Conservation (phyloP, 176 grass and related monocot species). For the Paspalum vaginatum region DNA sequence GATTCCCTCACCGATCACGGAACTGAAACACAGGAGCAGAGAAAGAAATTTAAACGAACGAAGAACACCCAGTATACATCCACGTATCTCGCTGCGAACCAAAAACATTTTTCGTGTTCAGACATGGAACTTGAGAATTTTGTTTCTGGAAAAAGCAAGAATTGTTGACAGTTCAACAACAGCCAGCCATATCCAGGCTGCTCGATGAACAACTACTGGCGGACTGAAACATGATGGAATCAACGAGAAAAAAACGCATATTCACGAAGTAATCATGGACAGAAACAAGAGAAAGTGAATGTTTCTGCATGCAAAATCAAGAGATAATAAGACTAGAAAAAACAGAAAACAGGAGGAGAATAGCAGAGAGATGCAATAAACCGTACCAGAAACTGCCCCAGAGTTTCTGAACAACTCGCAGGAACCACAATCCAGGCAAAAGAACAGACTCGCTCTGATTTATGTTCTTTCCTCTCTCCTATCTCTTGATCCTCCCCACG, state of each 20-base stretch:
- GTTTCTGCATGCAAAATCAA: constrained; percentile 22
- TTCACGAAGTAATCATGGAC: not conserved
- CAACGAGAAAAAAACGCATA: not conserved
- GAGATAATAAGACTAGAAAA: not conserved
- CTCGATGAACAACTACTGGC: not conserved
- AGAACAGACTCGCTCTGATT: not conserved
- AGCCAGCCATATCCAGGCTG: not conserved
- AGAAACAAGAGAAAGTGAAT: not conserved
- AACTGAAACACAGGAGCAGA: constrained; percentile 18
- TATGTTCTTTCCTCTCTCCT: not conserved
- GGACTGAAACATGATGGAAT: not conserved
- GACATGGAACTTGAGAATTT: not conserved
- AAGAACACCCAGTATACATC: not conserved
- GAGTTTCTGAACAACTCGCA: constrained; percentile 15
- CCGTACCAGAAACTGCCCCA: constrained; percentile 31
- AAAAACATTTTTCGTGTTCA: not conserved
- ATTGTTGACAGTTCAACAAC: not conserved
- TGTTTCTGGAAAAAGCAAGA: not conserved
- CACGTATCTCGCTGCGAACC: not conserved
- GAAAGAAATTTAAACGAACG: not conserved
- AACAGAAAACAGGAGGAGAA: not conserved
- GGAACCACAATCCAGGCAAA: constrained; percentile 26
- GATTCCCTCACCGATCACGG: constrained; percentile 19
- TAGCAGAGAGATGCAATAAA: constrained; percentile 14
- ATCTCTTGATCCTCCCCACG: constrained; percentile 40